Evolutionary conservation across 192 early-diverging fungal species (phyloP).

Genomic region (Oehlia diaphana): DNA sequence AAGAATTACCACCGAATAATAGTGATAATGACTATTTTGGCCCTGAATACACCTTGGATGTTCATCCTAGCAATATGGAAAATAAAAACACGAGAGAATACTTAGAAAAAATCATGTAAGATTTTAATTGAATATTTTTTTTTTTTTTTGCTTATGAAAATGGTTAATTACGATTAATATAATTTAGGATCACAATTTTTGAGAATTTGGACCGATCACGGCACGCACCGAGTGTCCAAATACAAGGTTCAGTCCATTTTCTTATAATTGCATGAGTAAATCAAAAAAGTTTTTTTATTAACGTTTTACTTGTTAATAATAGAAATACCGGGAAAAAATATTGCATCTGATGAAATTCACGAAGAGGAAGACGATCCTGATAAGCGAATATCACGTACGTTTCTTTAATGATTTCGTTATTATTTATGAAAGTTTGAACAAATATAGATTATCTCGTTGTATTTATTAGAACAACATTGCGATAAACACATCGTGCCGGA

Average conservation of each 20-base stretch:
- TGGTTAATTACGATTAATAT: neutral
- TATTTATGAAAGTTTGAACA: neutral
- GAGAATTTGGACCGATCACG: constrained; percentile 69
- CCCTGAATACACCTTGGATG: constrained; percentile 85
- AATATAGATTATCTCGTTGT: neutral
- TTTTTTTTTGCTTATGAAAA: neutral
- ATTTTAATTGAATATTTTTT: neutral
- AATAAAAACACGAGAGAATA: constrained; percentile 79
- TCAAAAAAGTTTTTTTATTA: neutral
- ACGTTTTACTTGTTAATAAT: neutral
- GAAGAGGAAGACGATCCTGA: constrained; percentile 69
- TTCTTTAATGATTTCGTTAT: neutral
- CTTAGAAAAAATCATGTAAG: constrained; percentile 13
- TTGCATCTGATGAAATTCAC: constrained; percentile 33
- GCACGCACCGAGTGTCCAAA: constrained; percentile 80
- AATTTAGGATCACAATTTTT: constrained; percentile 45
- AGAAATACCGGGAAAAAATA: constrained; percentile 6
- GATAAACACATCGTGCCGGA: constrained; percentile 69
- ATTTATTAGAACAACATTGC: constrained; percentile 55
- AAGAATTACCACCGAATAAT: neutral
- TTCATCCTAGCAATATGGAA: constrained; percentile 80
- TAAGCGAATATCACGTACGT: constrained; percentile 56
- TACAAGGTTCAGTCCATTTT: constrained; percentile 53
- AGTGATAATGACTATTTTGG: constrained; percentile 78
- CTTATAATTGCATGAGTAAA: neutral